phyloP scores from a whole-genome alignment of 805 yeast species.

The Cephaloascus albidus region DNA sequence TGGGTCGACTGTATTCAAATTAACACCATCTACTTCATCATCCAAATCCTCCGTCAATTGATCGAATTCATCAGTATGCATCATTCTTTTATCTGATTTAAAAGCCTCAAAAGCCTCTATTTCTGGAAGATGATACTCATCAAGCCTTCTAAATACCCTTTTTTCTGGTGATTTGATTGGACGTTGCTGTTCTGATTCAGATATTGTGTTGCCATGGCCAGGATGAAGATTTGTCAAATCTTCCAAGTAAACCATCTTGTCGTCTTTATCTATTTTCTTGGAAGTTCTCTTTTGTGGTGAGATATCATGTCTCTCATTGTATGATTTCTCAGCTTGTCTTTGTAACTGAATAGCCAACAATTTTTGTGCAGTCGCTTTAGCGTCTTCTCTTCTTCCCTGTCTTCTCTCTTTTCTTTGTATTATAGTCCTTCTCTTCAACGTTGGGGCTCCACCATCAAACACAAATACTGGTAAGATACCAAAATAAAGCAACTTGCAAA shows the following conservation, averaged over 20 bases:
- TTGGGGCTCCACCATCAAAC: conserved; percentile 93
- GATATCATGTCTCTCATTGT: not conserved
- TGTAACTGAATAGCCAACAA: conserved; percentile 76
- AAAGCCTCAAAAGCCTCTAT: conserved; percentile 45
- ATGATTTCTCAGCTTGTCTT: conserved; percentile 27
- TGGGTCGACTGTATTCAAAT: conserved; percentile 73
- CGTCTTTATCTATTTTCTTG: not conserved
- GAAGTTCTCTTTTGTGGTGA: not conserved
- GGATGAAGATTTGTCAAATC: conserved; percentile 16
- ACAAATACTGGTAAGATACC: conserved; percentile 88
- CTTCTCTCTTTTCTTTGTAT: conserved; percentile 62
- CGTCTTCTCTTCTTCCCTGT: conserved; percentile 63
- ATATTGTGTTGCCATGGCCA: conserved; percentile 2
- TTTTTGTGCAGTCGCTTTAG: conserved; percentile 68
- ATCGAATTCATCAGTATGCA: conserved; percentile 64
- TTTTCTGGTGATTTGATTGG: conserved; percentile 1
- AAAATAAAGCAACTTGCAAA: conserved; percentile 79
- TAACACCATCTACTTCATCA: conserved; percentile 56
- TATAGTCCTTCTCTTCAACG: conserved; percentile 71
- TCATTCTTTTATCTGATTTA: conserved; percentile 59
- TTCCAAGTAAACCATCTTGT: conserved; percentile 11
- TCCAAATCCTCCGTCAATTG: conserved; percentile 47
- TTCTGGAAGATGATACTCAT: conserved; percentile 82
- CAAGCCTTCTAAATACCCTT: conserved; percentile 41
- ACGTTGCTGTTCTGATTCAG: not conserved